Percentiles rank a stretch among this genome's conserved stretches.
These are phyloP conservation scores for Sutorius australiensis DNA, from an alignment of 768 basidiomycete genomes.

Conservation along the genomic window DNA sequence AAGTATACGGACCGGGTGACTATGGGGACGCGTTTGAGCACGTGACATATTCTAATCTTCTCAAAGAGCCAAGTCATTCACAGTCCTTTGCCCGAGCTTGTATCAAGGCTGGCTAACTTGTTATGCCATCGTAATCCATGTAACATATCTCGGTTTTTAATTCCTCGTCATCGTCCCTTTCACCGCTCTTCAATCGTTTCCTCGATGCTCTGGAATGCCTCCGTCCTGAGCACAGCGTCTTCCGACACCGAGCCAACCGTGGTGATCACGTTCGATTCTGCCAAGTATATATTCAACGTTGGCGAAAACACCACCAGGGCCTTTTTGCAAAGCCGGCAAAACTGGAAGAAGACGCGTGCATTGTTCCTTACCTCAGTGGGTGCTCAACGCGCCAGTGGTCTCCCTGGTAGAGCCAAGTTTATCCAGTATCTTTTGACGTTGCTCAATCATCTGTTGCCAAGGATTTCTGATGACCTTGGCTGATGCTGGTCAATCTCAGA, in stretches of 20 bases:
- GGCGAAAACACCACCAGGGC: conserved; percentile 78
- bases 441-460: conserved; percentile 20
- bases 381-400: conserved; percentile 61
- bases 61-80: background rate
- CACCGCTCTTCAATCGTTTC: conserved; percentile 11
- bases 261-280: conserved; percentile 68
- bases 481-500: conserved; percentile 55
- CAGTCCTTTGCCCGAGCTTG: background rate
- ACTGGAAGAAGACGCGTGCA: conserved; percentile 62
- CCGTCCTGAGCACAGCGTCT: conserved; percentile 53
- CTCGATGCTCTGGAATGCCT: conserved; percentile 60
- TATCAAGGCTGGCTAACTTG: conserved; percentile 24
- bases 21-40: too few species aligned
- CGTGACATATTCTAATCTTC: too few species aligned
- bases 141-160: conserved; percentile 19
- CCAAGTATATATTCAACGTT: conserved; percentile 85
- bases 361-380: conserved; percentile 70
- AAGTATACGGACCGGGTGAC: too few species aligned
- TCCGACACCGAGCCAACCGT: conserved; percentile 83
- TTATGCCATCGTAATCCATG: conserved; percentile 23
- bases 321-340: conserved; percentile 62
- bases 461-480: conserved; percentile 79
- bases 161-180: conserved; percentile 12
- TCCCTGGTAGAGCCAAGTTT: conserved; percentile 55
- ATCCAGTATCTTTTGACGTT: background rate